Conservation (phyloP, 2,329 filamentous ascomycete genomes). For the Grosmannia huntii region DNA sequence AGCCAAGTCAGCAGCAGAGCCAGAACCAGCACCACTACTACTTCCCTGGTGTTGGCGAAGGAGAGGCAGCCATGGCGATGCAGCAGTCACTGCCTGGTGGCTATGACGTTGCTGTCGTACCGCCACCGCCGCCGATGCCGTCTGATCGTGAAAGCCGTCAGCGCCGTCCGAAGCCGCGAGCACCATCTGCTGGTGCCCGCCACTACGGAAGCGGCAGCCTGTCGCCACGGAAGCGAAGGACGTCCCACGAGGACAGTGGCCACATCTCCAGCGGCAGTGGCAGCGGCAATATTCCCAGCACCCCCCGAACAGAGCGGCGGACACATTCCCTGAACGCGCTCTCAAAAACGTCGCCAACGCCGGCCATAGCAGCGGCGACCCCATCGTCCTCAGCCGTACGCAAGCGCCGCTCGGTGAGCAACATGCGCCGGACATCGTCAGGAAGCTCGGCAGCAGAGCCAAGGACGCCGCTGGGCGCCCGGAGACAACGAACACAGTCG, state of each 20-base stretch:
- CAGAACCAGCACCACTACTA: conserved; percentile 9
- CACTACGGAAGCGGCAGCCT: conserved; percentile 12
- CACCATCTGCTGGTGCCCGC: conserved; percentile 41
- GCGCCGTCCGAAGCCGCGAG: conserved; percentile 34
- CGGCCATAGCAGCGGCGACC: neutral
- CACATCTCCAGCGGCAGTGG: neutral
- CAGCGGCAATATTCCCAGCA: conserved; percentile 2
- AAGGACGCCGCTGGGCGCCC: neutral
- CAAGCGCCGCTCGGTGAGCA: conserved; percentile 23
- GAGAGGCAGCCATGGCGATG: neutral
- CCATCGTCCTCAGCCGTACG: conserved; percentile 15
- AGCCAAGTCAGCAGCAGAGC: conserved; percentile 10
- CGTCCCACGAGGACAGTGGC: neutral
- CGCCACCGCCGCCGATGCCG: conserved; percentile 6
- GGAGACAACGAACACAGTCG: neutral
- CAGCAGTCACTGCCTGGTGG: neutral
- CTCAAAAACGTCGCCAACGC: conserved; percentile 3
- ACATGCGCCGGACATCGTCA: conserved; percentile 13
- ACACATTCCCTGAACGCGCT: conserved; percentile 17
- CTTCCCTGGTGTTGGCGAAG: conserved; percentile 5
- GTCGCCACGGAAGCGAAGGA: conserved; percentile 3
- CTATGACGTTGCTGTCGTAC: neutral
- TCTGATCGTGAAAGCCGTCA: neutral
- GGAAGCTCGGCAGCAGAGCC: neutral
- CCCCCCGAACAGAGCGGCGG: conserved; percentile 11